Evolutionary conservation across 441 rosid genomes (phyloP).

Genomic region (Mallotus japonicus): DNA sequence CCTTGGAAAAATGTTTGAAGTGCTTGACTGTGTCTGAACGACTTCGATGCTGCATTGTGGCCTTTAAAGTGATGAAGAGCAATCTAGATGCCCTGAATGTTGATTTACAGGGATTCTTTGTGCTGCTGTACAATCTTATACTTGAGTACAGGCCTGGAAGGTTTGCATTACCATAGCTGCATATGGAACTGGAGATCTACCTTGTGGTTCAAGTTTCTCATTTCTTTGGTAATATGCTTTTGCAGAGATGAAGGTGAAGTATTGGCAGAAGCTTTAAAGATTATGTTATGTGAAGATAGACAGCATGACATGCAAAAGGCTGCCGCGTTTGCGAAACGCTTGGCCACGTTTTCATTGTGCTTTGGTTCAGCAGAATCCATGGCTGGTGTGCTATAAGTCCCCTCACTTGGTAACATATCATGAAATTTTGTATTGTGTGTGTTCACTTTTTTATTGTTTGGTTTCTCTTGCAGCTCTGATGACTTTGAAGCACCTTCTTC

Average conservation of each 20-base stretch:
- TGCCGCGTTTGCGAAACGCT: constrained; percentile 92
- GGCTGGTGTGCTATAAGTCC: constrained; percentile 55
- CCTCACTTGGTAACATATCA: not conserved
- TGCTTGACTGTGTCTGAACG: constrained; percentile 68
- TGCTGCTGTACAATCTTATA: constrained; percentile 83
- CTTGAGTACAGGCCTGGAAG: constrained; percentile 95
- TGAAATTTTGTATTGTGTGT: constrained; percentile 1
- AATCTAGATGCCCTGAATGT: constrained; percentile 94
- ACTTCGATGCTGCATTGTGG: constrained; percentile 85
- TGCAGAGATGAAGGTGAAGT: constrained; percentile 85
- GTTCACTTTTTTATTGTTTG: not conserved
- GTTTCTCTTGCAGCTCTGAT: constrained; percentile 58
- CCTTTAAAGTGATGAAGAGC: constrained; percentile 91
- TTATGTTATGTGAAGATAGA: constrained; percentile 89
- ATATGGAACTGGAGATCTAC: not conserved
- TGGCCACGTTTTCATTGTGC: constrained; percentile 80
- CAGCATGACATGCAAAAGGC: constrained; percentile 98
- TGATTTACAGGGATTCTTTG: constrained; percentile 87
- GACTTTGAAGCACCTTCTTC: constrained; percentile 76
- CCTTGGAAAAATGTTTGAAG: constrained; percentile 38
- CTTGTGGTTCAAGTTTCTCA: not conserved
- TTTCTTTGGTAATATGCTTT: constrained; percentile 1
- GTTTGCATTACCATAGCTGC: constrained; percentile 43
- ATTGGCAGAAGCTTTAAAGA: constrained; percentile 85
- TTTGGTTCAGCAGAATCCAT: constrained; percentile 86